These are phyloP conservation scores for Aspergillus sojae DNA, from an alignment of 2,329 filamentous ascomycete genomes.

Conservation along the genomic window DNA sequence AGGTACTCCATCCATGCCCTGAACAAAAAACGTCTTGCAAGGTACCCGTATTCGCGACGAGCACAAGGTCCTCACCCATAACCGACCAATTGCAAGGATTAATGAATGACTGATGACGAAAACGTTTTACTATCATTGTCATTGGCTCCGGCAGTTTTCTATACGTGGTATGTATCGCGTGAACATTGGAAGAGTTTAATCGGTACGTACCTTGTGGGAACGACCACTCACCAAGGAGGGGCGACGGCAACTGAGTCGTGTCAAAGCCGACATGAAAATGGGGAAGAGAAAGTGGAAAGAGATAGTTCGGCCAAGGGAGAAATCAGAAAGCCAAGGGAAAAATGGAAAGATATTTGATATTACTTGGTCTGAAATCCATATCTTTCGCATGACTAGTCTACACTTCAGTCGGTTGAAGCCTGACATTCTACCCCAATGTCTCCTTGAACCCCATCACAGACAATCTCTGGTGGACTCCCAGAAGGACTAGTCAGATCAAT, in stretches of 20 bases:
- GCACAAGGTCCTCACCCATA: background rate
- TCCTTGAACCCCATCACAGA: constrained; percentile 54
- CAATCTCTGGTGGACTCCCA: constrained; percentile 46
- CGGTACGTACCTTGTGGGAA: background rate
- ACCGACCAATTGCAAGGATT: background rate
- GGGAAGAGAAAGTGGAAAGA: background rate
- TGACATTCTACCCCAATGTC: constrained; percentile 44
- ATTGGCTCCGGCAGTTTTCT: background rate
- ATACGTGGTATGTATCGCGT: background rate
- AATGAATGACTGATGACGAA: background rate
- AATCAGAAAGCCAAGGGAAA: background rate
- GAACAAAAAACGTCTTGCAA: background rate
- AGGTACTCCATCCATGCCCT: constrained; percentile 8
- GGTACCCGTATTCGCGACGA: background rate
- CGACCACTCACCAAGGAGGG: background rate
- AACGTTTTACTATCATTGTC: background rate
- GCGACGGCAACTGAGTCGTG: background rate
- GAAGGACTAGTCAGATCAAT: constrained; percentile 59
- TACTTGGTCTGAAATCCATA: background rate
- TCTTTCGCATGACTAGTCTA: background rate
- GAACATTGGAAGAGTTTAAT: background rate
- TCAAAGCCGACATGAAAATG: background rate
- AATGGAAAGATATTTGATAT: background rate
- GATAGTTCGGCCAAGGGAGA: background rate
- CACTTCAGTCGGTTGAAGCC: background rate